These are phyloP conservation scores for Diaporthe nobilis DNA, from an alignment of 2,329 filamentous ascomycete genomes.

Conservation along the genomic window DNA sequence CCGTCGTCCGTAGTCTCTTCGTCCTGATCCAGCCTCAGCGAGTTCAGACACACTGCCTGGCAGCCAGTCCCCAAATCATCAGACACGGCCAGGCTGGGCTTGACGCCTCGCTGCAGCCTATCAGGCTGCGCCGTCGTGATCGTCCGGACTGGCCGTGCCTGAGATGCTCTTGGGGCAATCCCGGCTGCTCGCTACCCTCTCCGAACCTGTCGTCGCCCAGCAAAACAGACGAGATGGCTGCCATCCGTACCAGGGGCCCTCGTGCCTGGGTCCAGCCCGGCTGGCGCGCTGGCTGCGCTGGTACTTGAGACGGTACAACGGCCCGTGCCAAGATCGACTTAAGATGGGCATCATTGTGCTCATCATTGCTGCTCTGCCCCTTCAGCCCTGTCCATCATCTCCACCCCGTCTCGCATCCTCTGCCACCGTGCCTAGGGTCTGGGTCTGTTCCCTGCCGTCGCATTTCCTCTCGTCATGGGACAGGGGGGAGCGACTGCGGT, in stretches of 20 bases:
- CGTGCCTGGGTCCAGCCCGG: not conserved
- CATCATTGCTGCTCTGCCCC: slow-evolving; percentile 25
- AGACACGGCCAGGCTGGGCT: slow-evolving; percentile 6
- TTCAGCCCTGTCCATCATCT: slow-evolving; percentile 35
- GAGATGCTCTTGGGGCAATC: slow-evolving; percentile 14
- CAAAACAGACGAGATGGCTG: slow-evolving; percentile 36
- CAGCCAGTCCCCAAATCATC: slow-evolving; percentile 20
- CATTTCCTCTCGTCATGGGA: slow-evolving; percentile 24
- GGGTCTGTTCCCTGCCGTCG: slow-evolving; percentile 14
- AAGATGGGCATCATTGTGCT: slow-evolving; percentile 33
- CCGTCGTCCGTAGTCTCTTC: slow-evolving; percentile 9
- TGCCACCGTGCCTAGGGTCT: not conserved
- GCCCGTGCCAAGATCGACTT: slow-evolving; percentile 35
- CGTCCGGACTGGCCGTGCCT: slow-evolving; percentile 29
- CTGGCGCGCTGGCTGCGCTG: not conserved
- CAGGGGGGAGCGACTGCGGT: not conserved
- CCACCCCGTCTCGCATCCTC: slow-evolving; percentile 31
- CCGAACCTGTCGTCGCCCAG: not conserved
- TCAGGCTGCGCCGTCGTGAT: slow-evolving; percentile 18
- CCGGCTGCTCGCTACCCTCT: slow-evolving; percentile 29
- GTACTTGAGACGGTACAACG: slow-evolving; percentile 38
- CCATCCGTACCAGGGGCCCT: slow-evolving; percentile 6
- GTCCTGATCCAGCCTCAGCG: slow-evolving; percentile 4
- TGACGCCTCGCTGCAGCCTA: slow-evolving; percentile 24
- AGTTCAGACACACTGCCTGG: no score